Conservation (phyloP, 1,284 basidiomycete species). For the Rhizoctonia solani region DNA sequence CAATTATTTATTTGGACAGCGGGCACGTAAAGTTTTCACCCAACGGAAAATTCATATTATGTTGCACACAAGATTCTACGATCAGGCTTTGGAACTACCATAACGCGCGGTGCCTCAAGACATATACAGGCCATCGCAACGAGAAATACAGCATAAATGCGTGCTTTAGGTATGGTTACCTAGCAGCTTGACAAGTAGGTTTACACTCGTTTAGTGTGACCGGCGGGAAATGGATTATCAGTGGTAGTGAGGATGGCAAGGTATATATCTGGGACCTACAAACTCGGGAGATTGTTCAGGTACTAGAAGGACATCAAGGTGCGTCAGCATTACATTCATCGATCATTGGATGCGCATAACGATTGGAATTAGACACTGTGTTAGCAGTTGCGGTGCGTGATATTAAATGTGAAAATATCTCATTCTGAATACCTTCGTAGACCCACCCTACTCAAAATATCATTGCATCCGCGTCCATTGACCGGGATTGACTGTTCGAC, state of each 20-base stretch:
- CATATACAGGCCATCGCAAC: constrained; percentile 83
- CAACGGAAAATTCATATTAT: constrained; percentile 86
- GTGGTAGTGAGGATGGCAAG: constrained; percentile 89
- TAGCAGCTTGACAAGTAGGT: background rate
- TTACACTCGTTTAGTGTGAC: constrained; percentile 56
- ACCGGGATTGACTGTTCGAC: constrained; percentile 79
- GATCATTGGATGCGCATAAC: constrained; percentile 9
- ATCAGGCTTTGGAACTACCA: constrained; percentile 94
- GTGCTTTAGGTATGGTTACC: constrained; percentile 54
- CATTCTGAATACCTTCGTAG: constrained; percentile 53
- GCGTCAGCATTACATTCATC: constrained; percentile 40
- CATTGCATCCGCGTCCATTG: constrained; percentile 82
- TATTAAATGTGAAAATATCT: too few species aligned
- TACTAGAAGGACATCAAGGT: constrained; percentile 82
- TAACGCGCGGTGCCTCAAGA: constrained; percentile 90
- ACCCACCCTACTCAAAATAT: constrained; percentile 71
- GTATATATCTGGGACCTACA: constrained; percentile 92
- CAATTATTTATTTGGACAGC: constrained; percentile 51
- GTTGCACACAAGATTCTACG: constrained; percentile 89
- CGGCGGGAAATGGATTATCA: constrained; percentile 74
- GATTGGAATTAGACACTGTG: constrained; percentile 62
- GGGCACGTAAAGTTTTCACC: constrained; percentile 89
- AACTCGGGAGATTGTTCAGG: constrained; percentile 71
- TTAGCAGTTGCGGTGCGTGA: constrained; percentile 72
- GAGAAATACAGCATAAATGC: constrained; percentile 74